Conservation (phyloP, 306 rosid species). For the Glycine soja region DNA sequence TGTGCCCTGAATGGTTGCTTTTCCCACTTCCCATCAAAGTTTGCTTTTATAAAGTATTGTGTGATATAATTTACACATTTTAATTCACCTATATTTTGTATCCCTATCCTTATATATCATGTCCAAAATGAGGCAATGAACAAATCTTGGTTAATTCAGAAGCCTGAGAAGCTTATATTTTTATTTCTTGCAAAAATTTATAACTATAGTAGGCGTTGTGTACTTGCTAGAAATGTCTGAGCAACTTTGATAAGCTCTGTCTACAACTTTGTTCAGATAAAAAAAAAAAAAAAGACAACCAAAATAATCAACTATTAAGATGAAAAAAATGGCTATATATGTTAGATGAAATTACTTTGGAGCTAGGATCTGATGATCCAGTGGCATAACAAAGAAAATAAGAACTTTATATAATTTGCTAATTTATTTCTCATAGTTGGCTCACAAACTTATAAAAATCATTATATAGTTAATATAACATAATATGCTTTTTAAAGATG, state of each 20-base stretch:
- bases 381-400: not conserved
- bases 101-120: not conserved
- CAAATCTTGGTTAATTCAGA: constrained; percentile 11
- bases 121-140: not conserved
- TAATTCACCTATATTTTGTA: constrained; percentile 1
- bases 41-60: constrained; percentile 4
- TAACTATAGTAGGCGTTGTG: constrained; percentile 3
- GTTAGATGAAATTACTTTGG: constrained; percentile 4
- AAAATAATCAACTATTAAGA: not conserved
- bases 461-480: not conserved
- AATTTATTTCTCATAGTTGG: not conserved
- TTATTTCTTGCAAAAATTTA: constrained; percentile 7
- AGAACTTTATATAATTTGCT: not conserved
- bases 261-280: constrained; percentile 11
- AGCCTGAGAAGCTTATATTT: not conserved
- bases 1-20: not conserved
- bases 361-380: not conserved
- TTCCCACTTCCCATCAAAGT: constrained; percentile 10
- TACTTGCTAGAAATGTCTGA: constrained; percentile 5
- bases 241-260: not conserved
- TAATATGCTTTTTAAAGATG: not conserved
- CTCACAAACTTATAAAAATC: not conserved
- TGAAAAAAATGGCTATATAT: not conserved
- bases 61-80: constrained; percentile 10
- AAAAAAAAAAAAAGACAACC: not conserved